Base-by-base conservation (phyloP, 2,329 filamentous ascomycete genomes). In the Aspergillaceae sp. region DNA sequence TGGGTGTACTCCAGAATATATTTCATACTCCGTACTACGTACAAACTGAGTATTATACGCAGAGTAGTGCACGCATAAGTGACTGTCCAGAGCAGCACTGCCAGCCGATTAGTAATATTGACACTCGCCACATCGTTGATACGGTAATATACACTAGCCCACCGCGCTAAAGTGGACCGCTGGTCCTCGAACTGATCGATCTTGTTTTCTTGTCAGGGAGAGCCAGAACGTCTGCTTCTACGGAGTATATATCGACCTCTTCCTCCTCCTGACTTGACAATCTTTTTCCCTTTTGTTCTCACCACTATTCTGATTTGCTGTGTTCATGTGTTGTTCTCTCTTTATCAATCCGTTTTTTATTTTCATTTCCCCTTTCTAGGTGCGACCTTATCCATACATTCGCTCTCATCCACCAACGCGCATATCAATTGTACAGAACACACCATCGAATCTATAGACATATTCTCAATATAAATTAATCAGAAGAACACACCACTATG, bases 401-500 rank as follows among this genome's bases (percentile, higher is more conserved):
- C 34, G 6, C n/a, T 19, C 5, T 7, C 1, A 36, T n/a, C 34
- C 8, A 42, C 34, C 29, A 33, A 42, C 40, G 44, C 40, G 42
- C 42, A 40, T 29, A 11, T 2, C 5, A 27, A 7, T 4, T 27
- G 9, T 36, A 36, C n/a, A 36, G n/a, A 36, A 36, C 34, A n/a
- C n/a, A 19, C 19, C 19, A 19, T 19, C 19, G 19, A 19, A 19
- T 19, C 19, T 19, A 19, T 19, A 19, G 19, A 19, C 19, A 19
- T 19, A 19, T 19, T 19, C 19, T 19, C 19, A 19, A 19, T 19
- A 19, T 19, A 19, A 19, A 19, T 19, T 19, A 19, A 19, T 19
- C 19, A 19, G 19, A 19, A 19, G 19, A 19, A 33, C n/a, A 7
- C 19, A 10, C 35, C 49, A 55, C 11, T 44, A 67, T 67, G 64